These are phyloP conservation scores for Crithidia sp. DNA, from an alignment of 208 protist species.

Conservation along the genomic window DNA sequence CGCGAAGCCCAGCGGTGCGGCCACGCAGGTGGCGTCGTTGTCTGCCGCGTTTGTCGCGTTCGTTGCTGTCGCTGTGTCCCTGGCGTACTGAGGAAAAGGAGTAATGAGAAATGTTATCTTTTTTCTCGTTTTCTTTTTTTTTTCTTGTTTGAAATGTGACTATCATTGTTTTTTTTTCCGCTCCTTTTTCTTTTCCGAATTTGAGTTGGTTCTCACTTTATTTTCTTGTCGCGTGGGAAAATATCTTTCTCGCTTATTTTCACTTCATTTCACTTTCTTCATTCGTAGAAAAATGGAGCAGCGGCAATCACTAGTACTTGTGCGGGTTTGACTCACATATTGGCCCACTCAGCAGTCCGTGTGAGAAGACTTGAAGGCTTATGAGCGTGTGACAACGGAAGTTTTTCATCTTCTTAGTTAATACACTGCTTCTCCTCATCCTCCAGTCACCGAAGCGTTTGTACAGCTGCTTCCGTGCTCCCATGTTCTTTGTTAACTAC, in stretches of 20 bases:
- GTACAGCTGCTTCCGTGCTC: too few relatives aligned
- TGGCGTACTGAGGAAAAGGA: constrained; percentile 10
- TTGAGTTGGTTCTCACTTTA: not conserved
- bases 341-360: too few relatives aligned
- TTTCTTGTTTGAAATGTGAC: constrained; percentile 4
- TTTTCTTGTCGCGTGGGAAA: not conserved
- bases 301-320: too few relatives aligned
- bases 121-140: not conserved
- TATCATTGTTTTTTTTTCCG: not conserved
- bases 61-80: not conserved
- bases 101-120: not conserved
- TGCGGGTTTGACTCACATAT: too few relatives aligned
- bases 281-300: constrained; percentile 5
- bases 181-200: not conserved
- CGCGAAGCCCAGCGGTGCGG: not conserved
- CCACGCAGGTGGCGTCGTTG: constrained; percentile 2
- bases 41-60: constrained; percentile 2
- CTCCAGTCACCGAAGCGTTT: too few relatives aligned
- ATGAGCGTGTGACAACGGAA: too few relatives aligned
- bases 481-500: too few relatives aligned
- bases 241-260: not conserved
- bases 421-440: too few relatives aligned
- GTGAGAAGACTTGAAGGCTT: too few relatives aligned
- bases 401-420: too few relatives aligned
- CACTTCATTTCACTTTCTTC: not conserved